Evolutionary conservation across 2,329 filamentous ascomycete species (phyloP).

Genomic region (Botrytis aclada): DNA sequence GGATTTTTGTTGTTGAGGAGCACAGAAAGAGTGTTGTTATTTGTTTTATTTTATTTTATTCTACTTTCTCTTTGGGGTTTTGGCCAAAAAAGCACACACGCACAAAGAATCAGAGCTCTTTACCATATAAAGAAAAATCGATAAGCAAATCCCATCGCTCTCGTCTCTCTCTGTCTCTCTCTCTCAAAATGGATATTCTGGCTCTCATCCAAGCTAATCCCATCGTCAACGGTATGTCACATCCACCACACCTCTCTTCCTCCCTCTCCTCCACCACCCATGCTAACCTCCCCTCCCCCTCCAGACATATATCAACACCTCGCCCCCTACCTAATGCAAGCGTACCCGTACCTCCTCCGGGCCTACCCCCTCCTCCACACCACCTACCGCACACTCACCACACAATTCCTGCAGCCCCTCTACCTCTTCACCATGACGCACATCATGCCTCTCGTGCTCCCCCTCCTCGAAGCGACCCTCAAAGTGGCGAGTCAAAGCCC

Average conservation of each 20-base stretch:
- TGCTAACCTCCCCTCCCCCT: not conserved
- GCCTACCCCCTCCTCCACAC: constrained; percentile 26
- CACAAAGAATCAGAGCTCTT: not conserved
- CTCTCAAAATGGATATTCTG: not conserved
- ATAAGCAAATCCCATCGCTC: not conserved
- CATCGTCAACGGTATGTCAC: not conserved
- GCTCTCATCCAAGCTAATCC: not conserved
- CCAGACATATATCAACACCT: not conserved
- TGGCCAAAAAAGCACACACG: too few relatives aligned
- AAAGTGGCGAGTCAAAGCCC: constrained; percentile 31
- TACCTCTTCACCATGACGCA: not conserved
- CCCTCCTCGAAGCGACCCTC: constrained; percentile 19
- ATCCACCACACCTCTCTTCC: not conserved
- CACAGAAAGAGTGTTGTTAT: not conserved
- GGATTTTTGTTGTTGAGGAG: not conserved
- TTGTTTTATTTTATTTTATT: not conserved
- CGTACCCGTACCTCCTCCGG: not conserved
- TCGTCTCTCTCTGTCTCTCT: not conserved
- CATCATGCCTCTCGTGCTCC: constrained; percentile 28
- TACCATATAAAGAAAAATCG: not conserved
- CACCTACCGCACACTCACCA: constrained; percentile 9
- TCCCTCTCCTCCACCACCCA: not conserved
- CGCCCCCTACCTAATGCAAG: not conserved
- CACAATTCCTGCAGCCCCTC: constrained; percentile 9
- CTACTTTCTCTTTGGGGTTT: not conserved